Percentiles rank a stretch among this genome's conserved stretches.
Conservation (phyloP, 768 basidiomycete species). For the Lactarius vividus region DNA sequence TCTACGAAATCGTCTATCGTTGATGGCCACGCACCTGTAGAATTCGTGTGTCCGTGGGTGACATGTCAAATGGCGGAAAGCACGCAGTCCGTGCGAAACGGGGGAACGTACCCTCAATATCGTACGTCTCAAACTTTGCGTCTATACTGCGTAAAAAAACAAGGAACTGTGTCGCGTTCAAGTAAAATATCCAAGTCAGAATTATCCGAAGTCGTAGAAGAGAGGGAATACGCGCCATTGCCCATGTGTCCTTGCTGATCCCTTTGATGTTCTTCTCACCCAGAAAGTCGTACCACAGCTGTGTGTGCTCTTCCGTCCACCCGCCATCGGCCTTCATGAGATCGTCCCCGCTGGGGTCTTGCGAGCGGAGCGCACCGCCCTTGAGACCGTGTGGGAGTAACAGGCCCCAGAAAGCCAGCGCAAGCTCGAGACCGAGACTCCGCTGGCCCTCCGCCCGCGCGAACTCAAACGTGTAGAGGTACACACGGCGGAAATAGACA, state of each 20-base stretch:
- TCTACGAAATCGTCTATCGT: conserved; percentile 83
- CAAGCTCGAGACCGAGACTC: conserved; percentile 69
- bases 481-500: conserved; percentile 73
- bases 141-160: conserved; percentile 79
- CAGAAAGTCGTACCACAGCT: conserved; percentile 82
- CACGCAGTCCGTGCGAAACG: neutral
- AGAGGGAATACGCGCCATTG: conserved; percentile 56
- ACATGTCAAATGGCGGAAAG: conserved; percentile 15
- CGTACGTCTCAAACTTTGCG: conserved; percentile 66
- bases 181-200: neutral
- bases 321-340: conserved; percentile 41
- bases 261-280: conserved; percentile 63
- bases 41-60: conserved; percentile 17
- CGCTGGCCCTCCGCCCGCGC: conserved; percentile 73
- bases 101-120: conserved; percentile 58
- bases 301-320: conserved; percentile 60
- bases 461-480: conserved; percentile 79
- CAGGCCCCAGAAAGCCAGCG: conserved; percentile 75
- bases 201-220: conserved; percentile 6
- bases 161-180: conserved; percentile 51
- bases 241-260: conserved; percentile 87
- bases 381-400: conserved; percentile 69
- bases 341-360: conserved; percentile 47
- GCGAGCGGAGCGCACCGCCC: conserved; percentile 55
- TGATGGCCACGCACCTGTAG: conserved; percentile 80